Conservation (phyloP, 2,329 filamentous ascomycete genomes). For the Huntiella bhutanensis region DNA sequence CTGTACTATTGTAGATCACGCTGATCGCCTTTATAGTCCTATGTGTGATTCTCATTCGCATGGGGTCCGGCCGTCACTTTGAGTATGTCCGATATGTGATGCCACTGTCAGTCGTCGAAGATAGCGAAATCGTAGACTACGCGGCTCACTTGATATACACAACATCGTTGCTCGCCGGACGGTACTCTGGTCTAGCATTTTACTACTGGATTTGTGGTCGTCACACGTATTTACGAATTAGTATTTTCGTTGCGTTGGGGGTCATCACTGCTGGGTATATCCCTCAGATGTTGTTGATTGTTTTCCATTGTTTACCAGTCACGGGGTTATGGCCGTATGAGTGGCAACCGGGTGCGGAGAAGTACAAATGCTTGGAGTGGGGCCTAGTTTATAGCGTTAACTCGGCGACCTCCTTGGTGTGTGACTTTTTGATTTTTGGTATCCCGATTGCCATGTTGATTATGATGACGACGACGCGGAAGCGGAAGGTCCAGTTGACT, state of each 20-base stretch:
- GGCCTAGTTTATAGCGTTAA: constrained; percentile 33
- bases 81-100: constrained; percentile 29
- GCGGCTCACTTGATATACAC: constrained; percentile 33
- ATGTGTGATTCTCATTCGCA: constrained; percentile 24
- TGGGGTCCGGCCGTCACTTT: constrained; percentile 29
- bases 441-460: constrained; percentile 30
- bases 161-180: constrained; percentile 28
- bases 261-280: constrained; percentile 25
- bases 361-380: constrained; percentile 29
- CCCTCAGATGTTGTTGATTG: constrained; percentile 28
- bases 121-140: constrained; percentile 30
- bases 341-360: constrained; percentile 22
- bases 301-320: constrained; percentile 32
- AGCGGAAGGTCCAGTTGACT: constrained; percentile 27
- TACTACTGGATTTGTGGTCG: constrained; percentile 27
- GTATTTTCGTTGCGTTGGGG: constrained; percentile 20
- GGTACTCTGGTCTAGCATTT: constrained; percentile 32
- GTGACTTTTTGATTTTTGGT: constrained; percentile 30
- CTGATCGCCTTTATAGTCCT: constrained; percentile 26
- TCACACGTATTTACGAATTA: constrained; percentile 19
- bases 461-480: constrained; percentile 24
- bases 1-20: constrained; percentile 15
- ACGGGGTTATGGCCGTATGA: constrained; percentile 32
- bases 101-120: constrained; percentile 20
- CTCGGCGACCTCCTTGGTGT: constrained; percentile 28